Conservation (phyloP, 495 filamentous ascomycete species). For the Pyrenopolyporus hunteri region DNA sequence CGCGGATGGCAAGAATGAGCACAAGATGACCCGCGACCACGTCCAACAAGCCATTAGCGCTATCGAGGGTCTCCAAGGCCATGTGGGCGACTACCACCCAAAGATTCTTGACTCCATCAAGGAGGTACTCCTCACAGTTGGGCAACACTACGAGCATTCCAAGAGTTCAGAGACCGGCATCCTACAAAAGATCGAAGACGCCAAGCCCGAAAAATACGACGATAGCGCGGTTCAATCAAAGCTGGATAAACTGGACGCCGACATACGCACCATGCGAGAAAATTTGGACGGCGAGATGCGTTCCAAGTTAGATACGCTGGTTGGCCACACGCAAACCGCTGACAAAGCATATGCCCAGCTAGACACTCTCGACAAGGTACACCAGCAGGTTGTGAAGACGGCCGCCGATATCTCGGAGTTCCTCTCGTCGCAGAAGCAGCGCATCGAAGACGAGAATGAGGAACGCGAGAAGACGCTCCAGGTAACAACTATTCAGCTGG, state of each 20-base stretch:
- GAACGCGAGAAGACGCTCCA: constrained; percentile 80
- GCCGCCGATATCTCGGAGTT: constrained; percentile 86
- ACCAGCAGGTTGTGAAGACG: constrained; percentile 85
- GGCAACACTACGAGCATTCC: constrained; percentile 79
- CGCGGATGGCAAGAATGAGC: constrained; percentile 71
- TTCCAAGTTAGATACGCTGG: constrained; percentile 83
- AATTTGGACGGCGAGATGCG: constrained; percentile 67
- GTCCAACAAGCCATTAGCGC: constrained; percentile 70
- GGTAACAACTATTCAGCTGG: constrained; percentile 79
- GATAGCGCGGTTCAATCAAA: constrained; percentile 41
- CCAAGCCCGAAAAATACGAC: constrained; percentile 56
- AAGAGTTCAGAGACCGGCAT: constrained; percentile 54
- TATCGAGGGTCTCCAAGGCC: constrained; percentile 75
- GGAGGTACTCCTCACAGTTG: constrained; percentile 79
- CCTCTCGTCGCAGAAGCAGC: constrained; percentile 76
- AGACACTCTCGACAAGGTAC: constrained; percentile 85
- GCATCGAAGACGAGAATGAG: constrained; percentile 79
- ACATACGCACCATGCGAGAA: constrained; percentile 37
- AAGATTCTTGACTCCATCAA: constrained; percentile 82
- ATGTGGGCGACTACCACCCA: constrained; percentile 80
- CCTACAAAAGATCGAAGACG: constrained; percentile 61
- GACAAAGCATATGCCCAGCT: constrained; percentile 65
- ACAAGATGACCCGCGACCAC: constrained; percentile 77
- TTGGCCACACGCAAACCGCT: constrained; percentile 67
- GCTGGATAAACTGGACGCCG: constrained; percentile 39